Percentiles rank a stretch among this genome's conserved stretches.
Evolutionary conservation across 306 rosid genomes (phyloP).

Genomic region (Castanea sativa): DNA sequence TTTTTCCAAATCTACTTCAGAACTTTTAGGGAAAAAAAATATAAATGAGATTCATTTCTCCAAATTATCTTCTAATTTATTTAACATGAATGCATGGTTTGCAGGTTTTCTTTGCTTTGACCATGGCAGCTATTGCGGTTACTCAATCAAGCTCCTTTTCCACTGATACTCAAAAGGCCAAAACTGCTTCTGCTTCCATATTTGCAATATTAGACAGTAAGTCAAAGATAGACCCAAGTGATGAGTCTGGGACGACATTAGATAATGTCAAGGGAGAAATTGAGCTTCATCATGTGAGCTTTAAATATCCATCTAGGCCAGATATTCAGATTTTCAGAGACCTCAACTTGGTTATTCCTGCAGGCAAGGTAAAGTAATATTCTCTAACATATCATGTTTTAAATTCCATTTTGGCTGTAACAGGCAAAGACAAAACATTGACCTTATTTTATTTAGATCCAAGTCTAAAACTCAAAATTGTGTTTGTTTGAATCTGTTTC

Average conservation of each 20-base stretch:
- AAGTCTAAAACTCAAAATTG: background rate
- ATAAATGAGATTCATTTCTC: background rate
- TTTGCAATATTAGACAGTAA: slow-evolving; percentile 51
- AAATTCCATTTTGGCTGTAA: background rate
- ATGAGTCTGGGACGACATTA: slow-evolving; percentile 59
- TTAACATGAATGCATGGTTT: slow-evolving; percentile 1
- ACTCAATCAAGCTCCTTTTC: slow-evolving; percentile 61
- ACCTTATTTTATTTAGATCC: too few relatives aligned
- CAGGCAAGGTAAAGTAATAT: slow-evolving; percentile 64
- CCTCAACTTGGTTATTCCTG: slow-evolving; percentile 58
- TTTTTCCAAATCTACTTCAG: background rate
- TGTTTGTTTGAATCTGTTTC: slow-evolving; percentile 4
- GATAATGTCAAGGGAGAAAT: slow-evolving; percentile 61
- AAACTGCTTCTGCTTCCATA: slow-evolving; percentile 60
- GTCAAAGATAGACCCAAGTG: slow-evolving; percentile 63
- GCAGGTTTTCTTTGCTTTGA: slow-evolving; percentile 84
- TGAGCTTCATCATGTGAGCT: slow-evolving; percentile 58
- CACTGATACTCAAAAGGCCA: slow-evolving; percentile 65
- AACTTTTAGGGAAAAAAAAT: background rate
- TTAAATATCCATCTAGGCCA: slow-evolving; percentile 82
- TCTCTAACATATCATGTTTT: background rate
- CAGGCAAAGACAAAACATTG: background rate
- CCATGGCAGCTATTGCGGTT: slow-evolving; percentile 71
- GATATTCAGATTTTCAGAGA: slow-evolving; percentile 70
- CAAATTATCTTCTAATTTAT: background rate